These are phyloP conservation scores for Pythium sp. DNA, from an alignment of 352 stramenopile genomes.

Conservation along the genomic window DNA sequence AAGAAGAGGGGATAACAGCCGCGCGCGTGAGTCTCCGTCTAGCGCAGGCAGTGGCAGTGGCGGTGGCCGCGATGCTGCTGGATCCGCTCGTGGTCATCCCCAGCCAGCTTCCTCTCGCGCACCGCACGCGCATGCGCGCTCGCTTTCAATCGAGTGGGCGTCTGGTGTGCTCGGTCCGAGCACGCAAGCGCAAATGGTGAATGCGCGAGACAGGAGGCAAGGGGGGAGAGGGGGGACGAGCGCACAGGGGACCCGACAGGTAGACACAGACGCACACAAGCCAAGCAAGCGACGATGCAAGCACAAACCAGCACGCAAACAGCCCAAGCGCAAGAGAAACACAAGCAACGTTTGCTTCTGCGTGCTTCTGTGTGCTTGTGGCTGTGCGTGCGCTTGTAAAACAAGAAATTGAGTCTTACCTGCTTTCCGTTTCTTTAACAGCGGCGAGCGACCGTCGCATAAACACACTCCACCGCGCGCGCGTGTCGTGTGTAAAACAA, in stretches of 20 bases:
- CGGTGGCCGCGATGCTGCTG: neutral
- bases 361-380: neutral
- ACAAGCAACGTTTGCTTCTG: neutral
- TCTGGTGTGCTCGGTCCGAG: neutral
- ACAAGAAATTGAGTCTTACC: neutral
- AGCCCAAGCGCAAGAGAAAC: neutral
- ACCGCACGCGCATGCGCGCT: slow-evolving; percentile 10
- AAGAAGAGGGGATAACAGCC: neutral
- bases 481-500: slow-evolving; percentile 8
- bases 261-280: neutral
- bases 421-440: slow-evolving; percentile 10
- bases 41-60: neutral
- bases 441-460: slow-evolving; percentile 2
- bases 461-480: slow-evolving; percentile 14
- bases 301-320: slow-evolving; percentile 1
- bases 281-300: neutral
- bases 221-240: neutral
- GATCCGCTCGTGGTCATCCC: slow-evolving; percentile 10
- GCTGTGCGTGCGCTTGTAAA: slow-evolving; percentile 1
- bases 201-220: neutral
- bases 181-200: slow-evolving; percentile 7
- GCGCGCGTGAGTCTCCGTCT: slow-evolving; percentile 9
- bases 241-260: neutral
- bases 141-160: neutral
- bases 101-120: slow-evolving; percentile 1